Evolutionary conservation across 306 rosid genomes (phyloP), one percentile per base, ranked within the genome.

Genomic region (Echinosophora koreensis): DNA sequence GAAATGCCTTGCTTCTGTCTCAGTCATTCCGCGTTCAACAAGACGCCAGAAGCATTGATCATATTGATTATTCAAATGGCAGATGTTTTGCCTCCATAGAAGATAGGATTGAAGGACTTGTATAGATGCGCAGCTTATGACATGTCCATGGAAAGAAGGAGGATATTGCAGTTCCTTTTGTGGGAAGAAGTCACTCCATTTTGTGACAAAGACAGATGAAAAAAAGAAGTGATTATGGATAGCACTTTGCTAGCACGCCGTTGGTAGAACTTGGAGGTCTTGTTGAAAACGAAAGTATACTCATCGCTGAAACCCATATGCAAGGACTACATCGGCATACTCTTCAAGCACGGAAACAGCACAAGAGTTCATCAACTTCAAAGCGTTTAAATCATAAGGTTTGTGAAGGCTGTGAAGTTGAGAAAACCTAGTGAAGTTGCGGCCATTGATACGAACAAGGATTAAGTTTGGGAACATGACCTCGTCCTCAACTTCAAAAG

Each of bases 261-360:
- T 77, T 89, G 89, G 17, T 92, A 87, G 85, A 92, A 90, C 76
- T 76, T 87, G 70, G 98, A 80, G 2, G 87, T 82, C 87, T 86
- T 94, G 89, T 87, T 94, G 80, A 90, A 85, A 34, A 89, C 82
- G 84, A 92, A 92, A 67, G 90, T 89, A 72, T 82, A 94, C 80
- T 92, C 92, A 56, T 90, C 84, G 69, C 87, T 77, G 63, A 89
- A 92, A 13, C 97, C 97, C 98, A 73, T 92, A 94, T 4, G 97
- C 88, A 54, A 92, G 80, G 13, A 89, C 90, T 3, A 90, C 27
- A 75, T 92, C 93, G 2, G 96, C 88, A 80, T 81, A 86, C 77
- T 85, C 88, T 76, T 94, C 90, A 37, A 87, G 78, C 68, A 84
- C 79, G 0, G 85, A 71, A 69, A 78, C 69, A 12, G 93, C 92